Base-by-base conservation (phyloP, 257 asterid genomes). In the Cynanchum wilfordii region DNA sequence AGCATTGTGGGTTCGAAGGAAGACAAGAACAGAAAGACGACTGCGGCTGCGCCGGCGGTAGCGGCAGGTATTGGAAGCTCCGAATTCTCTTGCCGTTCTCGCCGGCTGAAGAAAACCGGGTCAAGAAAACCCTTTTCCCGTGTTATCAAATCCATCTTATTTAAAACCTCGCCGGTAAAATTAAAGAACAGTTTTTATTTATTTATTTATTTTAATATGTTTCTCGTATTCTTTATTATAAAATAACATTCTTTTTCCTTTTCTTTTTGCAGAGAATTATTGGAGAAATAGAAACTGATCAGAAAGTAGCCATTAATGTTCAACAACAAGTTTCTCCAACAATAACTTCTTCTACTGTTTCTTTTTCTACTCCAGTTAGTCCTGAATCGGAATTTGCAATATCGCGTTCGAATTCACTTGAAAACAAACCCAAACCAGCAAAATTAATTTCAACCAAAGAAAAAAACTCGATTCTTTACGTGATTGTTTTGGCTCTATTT, bases 401-500 rank as follows among this genome's bases (percentile, higher is more conserved):
- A 65, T 70, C 79, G 54, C 20, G 71, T 5, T 70, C 62, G 3
- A 20, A 42, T 63, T 56, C 73, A 16, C 52, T 40, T 40, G 13
- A 52, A 60, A 77, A 77, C 77, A 75, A 63, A 25, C 72, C 68
- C 27, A 67, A 50, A 49, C 47, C 68, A 11, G 16, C 56, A 4
- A 54, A 67, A 13, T 19, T 67, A 65, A 45, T 65, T 57, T 70
- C 78, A 10, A 55, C 20, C 24, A 25, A 76, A 60, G 57, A 3
- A 25, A 71, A 47, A 25, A 70, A 38, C 24, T 62, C 65, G 11
- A 78, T 72, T 45, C 66, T 75, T 25, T 75, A 67, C 50, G 72
- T 77, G 72, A 47, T 72, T 59, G 22, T 76, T 73, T 72, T 70
- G 79, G 54, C 63, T 70, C 58, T 76, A n/a, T 70, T 78, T 54